Base-by-base conservation (phyloP, 169 alveolate species). In the Eimeria zaria region DNA sequence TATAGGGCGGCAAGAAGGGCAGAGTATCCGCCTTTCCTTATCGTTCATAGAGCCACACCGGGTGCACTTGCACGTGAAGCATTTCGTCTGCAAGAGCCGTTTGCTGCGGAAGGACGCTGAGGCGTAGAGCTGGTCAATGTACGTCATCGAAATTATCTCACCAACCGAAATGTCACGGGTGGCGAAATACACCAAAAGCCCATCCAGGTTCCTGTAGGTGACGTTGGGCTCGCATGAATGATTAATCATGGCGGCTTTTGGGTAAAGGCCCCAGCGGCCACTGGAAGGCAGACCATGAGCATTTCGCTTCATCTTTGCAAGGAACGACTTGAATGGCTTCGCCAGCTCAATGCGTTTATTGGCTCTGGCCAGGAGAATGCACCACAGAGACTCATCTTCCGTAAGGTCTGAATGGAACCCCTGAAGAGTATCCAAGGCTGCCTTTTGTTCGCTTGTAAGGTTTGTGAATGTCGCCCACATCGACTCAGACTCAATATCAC, bases 141-240 rank as follows among this genome's bases (percentile, higher is more conserved):
- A 91, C 14, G 91, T 60, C 96, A 91, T 91, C 67, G 91, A 30
- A 22, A 91, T 58, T 44, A 24, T 55, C 81, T 69, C 91, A 11
- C 62, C 91, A 44, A 24, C 71, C 11, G 81, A 58, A n/a, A 91
- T 91, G 46, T 91, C 96, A 27, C 89, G 84, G 39, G 89, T 67
- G 55, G 96, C 96, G 44, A 91, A 91, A 58, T 76, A 78, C 16
- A 91, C 96, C 84, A 91, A 58, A 12, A 91, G 91, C 55, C 96
- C 96, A 30, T 91, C 96, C 69, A 91, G 69, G 91, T 91, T 91
- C 46, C 96, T 81, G 91, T 91, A 91, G 62, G 96, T 80, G 58
- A 91, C 96, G 67, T 91, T 91, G 11, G 96, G 96, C 20, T 78
- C 81, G 91, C 96, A 91, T 18, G 96, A 91, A 60, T 91, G 96